Conservation (phyloP, 805 yeast genomes). For the Metschnikowia lachancei region DNA sequence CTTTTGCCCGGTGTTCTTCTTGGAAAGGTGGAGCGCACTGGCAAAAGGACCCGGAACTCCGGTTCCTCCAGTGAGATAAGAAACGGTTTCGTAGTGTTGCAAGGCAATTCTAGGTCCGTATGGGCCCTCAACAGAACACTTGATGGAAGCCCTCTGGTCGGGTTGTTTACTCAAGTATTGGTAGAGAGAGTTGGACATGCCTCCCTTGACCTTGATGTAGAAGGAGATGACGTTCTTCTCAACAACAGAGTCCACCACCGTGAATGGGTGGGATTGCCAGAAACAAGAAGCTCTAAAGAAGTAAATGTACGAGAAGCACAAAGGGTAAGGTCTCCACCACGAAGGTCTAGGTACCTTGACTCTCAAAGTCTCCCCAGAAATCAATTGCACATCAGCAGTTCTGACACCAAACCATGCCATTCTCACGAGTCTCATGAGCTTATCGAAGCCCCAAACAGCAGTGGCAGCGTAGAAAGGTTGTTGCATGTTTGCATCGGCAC, state of each 20-base stretch:
- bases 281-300: conserved; percentile 51
- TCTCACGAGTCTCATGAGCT: conserved; percentile 35
- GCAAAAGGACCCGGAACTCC: conserved; percentile 59
- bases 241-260: conserved; percentile 45
- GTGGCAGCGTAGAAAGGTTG: conserved; percentile 38
- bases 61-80: conserved; percentile 62
- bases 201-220: conserved; percentile 54
- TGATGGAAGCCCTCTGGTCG: conserved; percentile 33
- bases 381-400: conserved; percentile 35
- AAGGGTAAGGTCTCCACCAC: conserved; percentile 50
- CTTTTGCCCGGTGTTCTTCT: conserved; percentile 13
- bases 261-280: conserved; percentile 78
- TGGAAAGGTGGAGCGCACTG: conserved; percentile 34
- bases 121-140: conserved; percentile 58
- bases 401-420: conserved; percentile 37
- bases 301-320: conserved; percentile 56
- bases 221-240: conserved; percentile 41
- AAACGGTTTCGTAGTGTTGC: conserved; percentile 44
- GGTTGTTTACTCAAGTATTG: conserved; percentile 28
- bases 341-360: conserved; percentile 48
- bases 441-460: conserved; percentile 43
- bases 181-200: conserved; percentile 49
- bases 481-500: conserved; percentile 42
- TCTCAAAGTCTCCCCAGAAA: conserved; percentile 48
- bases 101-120: conserved; percentile 53